Percentiles rank a stretch among this genome's conserved stretches.
These are phyloP conservation scores for Toxoplasma gondii DNA, from an alignment of 169 alveolate genomes.

Conservation along the genomic window DNA sequence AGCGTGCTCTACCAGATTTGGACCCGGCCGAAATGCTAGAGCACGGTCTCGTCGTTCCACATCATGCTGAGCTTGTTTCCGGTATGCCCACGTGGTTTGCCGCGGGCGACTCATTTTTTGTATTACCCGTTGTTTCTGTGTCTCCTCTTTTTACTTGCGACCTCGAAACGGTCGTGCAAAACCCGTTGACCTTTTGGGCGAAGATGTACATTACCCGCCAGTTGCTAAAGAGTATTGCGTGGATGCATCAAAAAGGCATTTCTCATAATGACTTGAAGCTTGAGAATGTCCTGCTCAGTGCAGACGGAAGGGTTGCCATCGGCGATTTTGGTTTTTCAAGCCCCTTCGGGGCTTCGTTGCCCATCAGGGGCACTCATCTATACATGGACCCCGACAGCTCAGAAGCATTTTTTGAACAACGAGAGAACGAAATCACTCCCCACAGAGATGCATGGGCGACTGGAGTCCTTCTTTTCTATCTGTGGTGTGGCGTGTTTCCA, in stretches of 20 bases:
- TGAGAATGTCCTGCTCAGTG: slow-evolving; percentile 62
- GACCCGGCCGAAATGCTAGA: background rate
- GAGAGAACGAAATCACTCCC: background rate
- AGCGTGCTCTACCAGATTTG: background rate
- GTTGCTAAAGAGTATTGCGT: background rate
- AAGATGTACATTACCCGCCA: background rate
- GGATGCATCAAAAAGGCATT: slow-evolving; percentile 44
- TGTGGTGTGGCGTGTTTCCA: background rate
- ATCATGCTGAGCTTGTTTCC: background rate
- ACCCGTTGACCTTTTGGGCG: background rate
- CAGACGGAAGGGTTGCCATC: slow-evolving; percentile 62
- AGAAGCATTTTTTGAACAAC: background rate
- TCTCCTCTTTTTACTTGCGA: background rate
- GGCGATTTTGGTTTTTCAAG: slow-evolving; percentile 66
- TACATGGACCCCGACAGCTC: background rate
- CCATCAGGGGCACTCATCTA: background rate
- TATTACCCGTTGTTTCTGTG: background rate
- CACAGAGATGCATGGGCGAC: background rate
- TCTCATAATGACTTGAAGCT: slow-evolving; percentile 62
- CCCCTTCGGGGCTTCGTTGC: slow-evolving; percentile 15
- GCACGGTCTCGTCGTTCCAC: background rate
- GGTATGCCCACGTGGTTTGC: background rate
- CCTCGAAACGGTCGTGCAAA: background rate
- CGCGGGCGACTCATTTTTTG: background rate
- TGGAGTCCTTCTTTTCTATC: background rate